Percentiles rank a stretch among this genome's conserved stretches.
Conservation (phyloP, 345 rosid genomes). For the Euclidium syriacum region DNA sequence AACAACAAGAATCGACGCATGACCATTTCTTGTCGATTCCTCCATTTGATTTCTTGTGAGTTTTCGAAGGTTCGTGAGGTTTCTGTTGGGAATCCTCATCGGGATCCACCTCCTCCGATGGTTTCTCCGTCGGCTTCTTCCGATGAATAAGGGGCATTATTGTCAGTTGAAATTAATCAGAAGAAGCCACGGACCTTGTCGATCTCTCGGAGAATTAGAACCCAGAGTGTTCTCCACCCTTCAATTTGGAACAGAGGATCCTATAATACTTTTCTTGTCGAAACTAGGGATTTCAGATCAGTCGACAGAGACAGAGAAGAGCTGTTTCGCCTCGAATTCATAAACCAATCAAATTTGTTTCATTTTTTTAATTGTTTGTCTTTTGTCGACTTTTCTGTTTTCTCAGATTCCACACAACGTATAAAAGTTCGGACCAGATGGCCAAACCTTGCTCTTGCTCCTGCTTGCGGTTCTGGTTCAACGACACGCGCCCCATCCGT, state of each 20-base stretch:
- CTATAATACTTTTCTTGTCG: background rate
- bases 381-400: background rate
- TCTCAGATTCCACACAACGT: background rate
- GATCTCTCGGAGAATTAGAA: background rate
- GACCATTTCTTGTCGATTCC: slow-evolving; percentile 49
- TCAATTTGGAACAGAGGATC: too few species aligned
- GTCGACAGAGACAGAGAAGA: slow-evolving; percentile 13
- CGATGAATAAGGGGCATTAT: slow-evolving; percentile 26
- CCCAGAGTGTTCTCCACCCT: slow-evolving; percentile 2
- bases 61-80: slow-evolving; percentile 20
- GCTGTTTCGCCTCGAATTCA: slow-evolving; percentile 16
- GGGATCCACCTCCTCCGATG: background rate
- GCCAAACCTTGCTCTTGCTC: background rate
- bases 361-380: background rate
- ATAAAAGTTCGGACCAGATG: slow-evolving; percentile 11
- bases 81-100: slow-evolving; percentile 18
- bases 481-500: slow-evolving; percentile 11
- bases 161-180: background rate
- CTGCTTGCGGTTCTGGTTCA: background rate
- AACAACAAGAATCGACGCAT: slow-evolving; percentile 81
- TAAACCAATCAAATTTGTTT: slow-evolving; percentile 9
- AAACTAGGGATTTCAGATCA: slow-evolving; percentile 23
- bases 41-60: slow-evolving; percentile 17
- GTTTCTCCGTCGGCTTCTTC: slow-evolving; percentile 25
- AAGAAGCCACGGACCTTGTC: background rate